phyloP scores from a whole-genome alignment of 1,284 basidiomycete species.

The Tilletiopsis washingtonensis region DNA sequence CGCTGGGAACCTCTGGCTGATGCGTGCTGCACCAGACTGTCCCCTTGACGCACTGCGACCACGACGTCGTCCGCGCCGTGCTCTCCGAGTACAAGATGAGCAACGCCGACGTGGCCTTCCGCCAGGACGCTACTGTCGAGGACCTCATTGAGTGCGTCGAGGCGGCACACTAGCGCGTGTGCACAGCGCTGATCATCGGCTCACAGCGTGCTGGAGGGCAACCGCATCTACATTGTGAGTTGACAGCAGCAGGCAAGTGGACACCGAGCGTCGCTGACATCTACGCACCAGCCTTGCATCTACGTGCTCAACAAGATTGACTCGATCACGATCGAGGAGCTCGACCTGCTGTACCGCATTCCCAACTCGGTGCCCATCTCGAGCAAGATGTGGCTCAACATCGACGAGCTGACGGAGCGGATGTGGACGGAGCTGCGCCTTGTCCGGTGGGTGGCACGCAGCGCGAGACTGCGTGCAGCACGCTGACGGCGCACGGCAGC shows the following conservation, averaged over 20 bases:
- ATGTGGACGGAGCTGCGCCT: constrained; percentile 47
- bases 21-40: too few species aligned
- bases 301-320: constrained; percentile 66
- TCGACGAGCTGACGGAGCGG: constrained; percentile 80
- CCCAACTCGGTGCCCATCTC: constrained; percentile 92
- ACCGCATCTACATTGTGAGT: constrained; percentile 63
- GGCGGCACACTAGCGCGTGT: constrained; percentile 57
- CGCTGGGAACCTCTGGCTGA: too few species aligned
- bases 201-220: constrained; percentile 43
- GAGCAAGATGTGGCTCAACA: constrained; percentile 86
- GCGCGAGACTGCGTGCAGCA: too few species aligned
- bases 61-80: constrained; percentile 93
- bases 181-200: constrained; percentile 71
- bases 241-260: neutral
- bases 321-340: constrained; percentile 83
- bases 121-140: constrained; percentile 85
- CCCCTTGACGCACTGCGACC: constrained; percentile 90
- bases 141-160: constrained; percentile 67
- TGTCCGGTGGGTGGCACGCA: too few species aligned
- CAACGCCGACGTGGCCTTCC: constrained; percentile 88
- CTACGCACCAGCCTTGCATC: constrained; percentile 31
- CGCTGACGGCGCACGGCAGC: too few species aligned
- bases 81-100: constrained; percentile 80
- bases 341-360: constrained; percentile 83
- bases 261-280: constrained; percentile 31